Base-by-base conservation (phyloP, 495 filamentous ascomycete genomes). In the Aspergillus egyptiacus region DNA sequence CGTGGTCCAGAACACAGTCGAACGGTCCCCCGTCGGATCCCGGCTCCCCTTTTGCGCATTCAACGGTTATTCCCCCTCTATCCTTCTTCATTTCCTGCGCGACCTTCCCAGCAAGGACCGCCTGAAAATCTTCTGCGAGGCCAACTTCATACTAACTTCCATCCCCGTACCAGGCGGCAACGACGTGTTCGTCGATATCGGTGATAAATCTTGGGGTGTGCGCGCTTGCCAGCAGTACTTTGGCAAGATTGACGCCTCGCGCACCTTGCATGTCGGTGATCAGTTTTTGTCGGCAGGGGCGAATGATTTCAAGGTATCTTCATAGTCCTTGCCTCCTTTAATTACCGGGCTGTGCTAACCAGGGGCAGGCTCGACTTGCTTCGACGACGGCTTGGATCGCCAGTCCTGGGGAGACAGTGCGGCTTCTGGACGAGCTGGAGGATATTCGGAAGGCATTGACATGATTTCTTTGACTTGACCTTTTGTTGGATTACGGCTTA, bases 101-200 rank as follows among this genome's bases (percentile, higher is more conserved):
- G 17, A 15, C 40, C 18, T 28, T 32, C 36, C 18, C 15, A 10
- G 40, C 23, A 18, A 33, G 22, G 11, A 28, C 4, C 7, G 33
- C 10, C 18, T 45, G 5, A 11, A 19, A 45, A 38, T n/a, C 30
- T 6, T 7, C 46, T 28, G 15, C 15, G 19, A 15, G 11, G 2
- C 32, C 5, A 31, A 18, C 41, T 9, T 1, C 33, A 18, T 33
- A 50, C 24, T 51, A 50, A 50, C 25, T 3, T 25, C 19, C 4
- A 11, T 36, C 20, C 4, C 11, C 13, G 8, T 7, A 22, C 13
- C 39, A 79, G 78, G 89, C 18, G 91, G 91, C 6, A 91, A 94
- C 48, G 90, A 97, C 61, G 89, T 96, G 18, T 99, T 99, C 61
- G 91, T 99, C 30, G 94, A 99, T 67, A 96, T 99, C 56, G 94